Base-by-base conservation (phyloP, 2,329 filamentous ascomycete genomes). In the Coniella lustricola region DNA sequence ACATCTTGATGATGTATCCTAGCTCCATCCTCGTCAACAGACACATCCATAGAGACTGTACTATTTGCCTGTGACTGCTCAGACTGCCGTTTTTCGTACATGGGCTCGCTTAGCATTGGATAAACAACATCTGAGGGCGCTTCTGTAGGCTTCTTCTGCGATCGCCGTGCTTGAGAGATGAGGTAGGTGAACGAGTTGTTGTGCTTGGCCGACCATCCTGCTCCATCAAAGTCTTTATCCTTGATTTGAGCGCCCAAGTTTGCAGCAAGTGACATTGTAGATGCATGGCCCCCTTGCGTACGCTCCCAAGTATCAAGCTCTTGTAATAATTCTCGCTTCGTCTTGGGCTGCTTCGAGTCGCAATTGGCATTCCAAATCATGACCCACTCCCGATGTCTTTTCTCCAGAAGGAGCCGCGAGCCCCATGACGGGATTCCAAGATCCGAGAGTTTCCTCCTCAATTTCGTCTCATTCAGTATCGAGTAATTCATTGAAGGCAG, bases 301-400 rank as follows among this genome's bases (percentile, higher is more conserved):
- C 82, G 77, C 65, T 98, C 93, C 91, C 93, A 97, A 1, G 79
- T 67, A 18, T 91, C 85, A 12, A 98, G 65, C 52, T 97, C 91
- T 13, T 78, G 79, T 14, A 95, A 66, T 4, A 98, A 66, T 49
- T 93, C 84, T 7, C 68, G 61, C 54, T 87, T 88, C 10, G 74
- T 73, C 61, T 85, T 86, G 0, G 89, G 89, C 2, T 72, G 71
- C 32, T 77, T 78, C 2, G 90, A 85, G 65, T 98, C 93, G 67
- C 90, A 95, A 62, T 98, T 98, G 10, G 94, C 87, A 64, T 98
- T 98, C 85, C 89, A 96, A 16, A 98, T 69, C 33, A 93, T 96
- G 44, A 93, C 76, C 90, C 90, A 98, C 65, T 98, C 93, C 20
- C 80, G 87, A 60, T 97, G 90, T 16, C 94, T 79, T 55, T 76